A percentile compares a stretch with the other conserved stretches of the same genome.
Evolutionary conservation across 257 asterid genomes (phyloP).

Genomic region (Scutellaria minor): DNA sequence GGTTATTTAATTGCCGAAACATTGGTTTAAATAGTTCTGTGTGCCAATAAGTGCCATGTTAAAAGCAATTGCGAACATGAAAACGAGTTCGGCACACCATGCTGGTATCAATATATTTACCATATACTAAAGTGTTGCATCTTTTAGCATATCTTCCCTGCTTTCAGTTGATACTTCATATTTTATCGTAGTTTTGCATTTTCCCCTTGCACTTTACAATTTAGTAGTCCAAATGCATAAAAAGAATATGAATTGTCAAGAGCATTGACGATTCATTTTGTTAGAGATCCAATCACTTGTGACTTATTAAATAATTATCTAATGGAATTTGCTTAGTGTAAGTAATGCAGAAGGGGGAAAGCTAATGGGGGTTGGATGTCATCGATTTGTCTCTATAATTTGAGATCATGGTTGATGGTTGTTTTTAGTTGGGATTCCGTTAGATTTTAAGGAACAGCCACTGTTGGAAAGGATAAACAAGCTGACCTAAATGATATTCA

Average conservation of each 20-base stretch:
- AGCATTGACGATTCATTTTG: slow-evolving; percentile 15
- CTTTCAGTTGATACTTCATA: neutral
- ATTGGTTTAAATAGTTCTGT: slow-evolving; percentile 10
- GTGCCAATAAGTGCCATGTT: slow-evolving; percentile 2
- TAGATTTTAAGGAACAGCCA: neutral
- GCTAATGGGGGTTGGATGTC: slow-evolving; percentile 5
- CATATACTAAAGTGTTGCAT: slow-evolving; percentile 11
- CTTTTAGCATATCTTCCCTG: slow-evolving; percentile 4
- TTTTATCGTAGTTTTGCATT: slow-evolving; percentile 5
- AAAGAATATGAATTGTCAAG: neutral
- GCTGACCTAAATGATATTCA: neutral
- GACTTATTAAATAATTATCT: neutral
- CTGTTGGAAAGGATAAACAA: slow-evolving; percentile 8
- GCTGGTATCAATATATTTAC: neutral
- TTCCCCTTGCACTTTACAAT: slow-evolving; percentile 13
- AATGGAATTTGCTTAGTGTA: neutral
- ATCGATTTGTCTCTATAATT: neutral
- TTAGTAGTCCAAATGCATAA: slow-evolving; percentile 12
- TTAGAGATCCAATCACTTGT: neutral
- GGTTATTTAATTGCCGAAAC: slow-evolving; percentile 10
- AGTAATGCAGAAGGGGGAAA: neutral
- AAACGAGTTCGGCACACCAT: neutral
- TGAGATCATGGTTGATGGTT: neutral
- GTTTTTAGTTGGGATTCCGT: neutral
- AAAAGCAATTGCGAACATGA: neutral